phyloP scores from a whole-genome alignment of 2,329 filamentous ascomycete genomes.

The Apiospora saccharicola region DNA sequence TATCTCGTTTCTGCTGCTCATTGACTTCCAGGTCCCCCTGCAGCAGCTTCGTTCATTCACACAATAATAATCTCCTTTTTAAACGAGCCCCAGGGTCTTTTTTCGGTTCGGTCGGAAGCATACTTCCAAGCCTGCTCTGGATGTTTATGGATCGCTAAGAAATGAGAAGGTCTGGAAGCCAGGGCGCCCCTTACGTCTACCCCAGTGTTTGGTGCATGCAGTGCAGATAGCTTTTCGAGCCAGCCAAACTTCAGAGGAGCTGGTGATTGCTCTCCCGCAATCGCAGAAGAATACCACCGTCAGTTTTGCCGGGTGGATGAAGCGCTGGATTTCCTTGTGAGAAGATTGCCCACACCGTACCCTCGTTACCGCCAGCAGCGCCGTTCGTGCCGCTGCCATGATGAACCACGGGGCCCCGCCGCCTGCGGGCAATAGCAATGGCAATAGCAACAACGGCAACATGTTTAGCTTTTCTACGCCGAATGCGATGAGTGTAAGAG shows the following conservation, averaged over 20 bases:
- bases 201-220: constrained; percentile 14
- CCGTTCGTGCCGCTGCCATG: constrained; percentile 7
- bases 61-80: background rate
- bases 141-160: background rate
- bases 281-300: background rate
- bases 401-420: constrained; percentile 35
- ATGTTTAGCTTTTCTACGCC: constrained; percentile 40
- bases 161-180: constrained; percentile 17
- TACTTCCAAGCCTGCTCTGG: background rate
- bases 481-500: constrained; percentile 22
- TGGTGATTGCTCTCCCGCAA: background rate
- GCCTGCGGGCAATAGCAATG: constrained; percentile 31
- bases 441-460: constrained; percentile 30
- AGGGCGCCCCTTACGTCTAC: constrained; percentile 11
- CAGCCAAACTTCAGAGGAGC: background rate
- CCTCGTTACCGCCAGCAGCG: constrained; percentile 7
- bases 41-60: constrained; percentile 1
- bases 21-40: constrained; percentile 11
- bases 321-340: background rate
- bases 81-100: background rate
- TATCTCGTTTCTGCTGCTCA: constrained; percentile 19
- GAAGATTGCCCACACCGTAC: background rate
- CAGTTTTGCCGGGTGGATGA: background rate
- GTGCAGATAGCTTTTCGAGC: background rate
- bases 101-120: constrained; percentile 9